Percentiles rank a stretch among this genome's conserved stretches.
These are phyloP conservation scores for Ganoderma lucidum DNA, from an alignment of 1,284 basidiomycete species.

Conservation along the genomic window DNA sequence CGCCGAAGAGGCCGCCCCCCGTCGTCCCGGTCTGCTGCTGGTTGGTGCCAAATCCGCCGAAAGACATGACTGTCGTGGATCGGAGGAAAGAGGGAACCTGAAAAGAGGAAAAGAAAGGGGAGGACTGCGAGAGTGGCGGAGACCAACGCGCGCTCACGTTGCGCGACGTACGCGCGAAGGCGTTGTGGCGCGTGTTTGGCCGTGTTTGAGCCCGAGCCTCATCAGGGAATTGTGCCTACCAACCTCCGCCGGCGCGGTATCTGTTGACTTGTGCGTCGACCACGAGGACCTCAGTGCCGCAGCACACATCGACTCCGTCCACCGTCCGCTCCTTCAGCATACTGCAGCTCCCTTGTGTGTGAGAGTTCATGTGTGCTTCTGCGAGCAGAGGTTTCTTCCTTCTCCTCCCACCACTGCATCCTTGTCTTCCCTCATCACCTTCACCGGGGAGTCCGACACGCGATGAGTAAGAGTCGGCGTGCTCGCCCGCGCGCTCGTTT, in stretches of 20 bases:
- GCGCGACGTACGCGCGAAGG: background rate
- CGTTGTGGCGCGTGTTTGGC: background rate
- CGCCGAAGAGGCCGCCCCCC: conserved; percentile 26
- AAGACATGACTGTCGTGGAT: conserved; percentile 24
- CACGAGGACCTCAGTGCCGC: background rate
- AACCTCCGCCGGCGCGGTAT: background rate
- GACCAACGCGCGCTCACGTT: background rate
- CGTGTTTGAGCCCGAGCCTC: background rate
- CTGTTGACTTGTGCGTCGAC: background rate
- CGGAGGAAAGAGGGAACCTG: background rate
- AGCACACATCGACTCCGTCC: background rate
- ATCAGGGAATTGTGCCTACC: background rate
- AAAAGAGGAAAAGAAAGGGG: background rate
- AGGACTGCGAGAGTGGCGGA: conserved; percentile 3
- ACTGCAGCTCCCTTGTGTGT: background rate
- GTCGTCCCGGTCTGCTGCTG: conserved; percentile 21
- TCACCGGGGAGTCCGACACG: background rate
- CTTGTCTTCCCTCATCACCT: background rate
- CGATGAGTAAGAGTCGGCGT: conserved; percentile 6
- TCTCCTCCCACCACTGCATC: conserved; percentile 1
- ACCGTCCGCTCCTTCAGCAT: background rate
- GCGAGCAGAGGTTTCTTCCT: background rate
- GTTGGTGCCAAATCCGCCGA: conserved; percentile 26
- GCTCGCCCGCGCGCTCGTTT: background rate
- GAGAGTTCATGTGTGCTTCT: conserved; percentile 2